A percentile compares a stretch with the other conserved stretches of the same genome.
These are phyloP conservation scores for Kwoniella shivajii DNA, from an alignment of 1,284 basidiomycete species.

Conservation along the genomic window DNA sequence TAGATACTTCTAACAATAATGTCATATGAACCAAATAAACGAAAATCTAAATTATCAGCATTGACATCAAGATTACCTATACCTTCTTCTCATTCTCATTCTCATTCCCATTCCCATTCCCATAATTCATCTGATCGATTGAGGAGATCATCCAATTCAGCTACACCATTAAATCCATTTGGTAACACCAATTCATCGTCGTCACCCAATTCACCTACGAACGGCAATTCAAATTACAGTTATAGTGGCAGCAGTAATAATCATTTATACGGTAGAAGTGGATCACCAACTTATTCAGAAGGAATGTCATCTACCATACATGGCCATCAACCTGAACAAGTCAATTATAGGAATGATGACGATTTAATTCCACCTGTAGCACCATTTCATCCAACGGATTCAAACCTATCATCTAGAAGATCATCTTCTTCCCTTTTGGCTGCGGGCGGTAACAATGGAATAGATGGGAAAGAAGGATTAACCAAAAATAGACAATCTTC, in stretches of 20 bases:
- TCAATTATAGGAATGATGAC: slow-evolving; percentile 29
- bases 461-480: slow-evolving; percentile 13
- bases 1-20: too few relatives aligned
- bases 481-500: slow-evolving; percentile 24
- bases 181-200: not conserved
- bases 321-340: slow-evolving; percentile 23
- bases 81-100: not conserved
- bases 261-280: not conserved
- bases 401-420: slow-evolving; percentile 20
- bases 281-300: slow-evolving; percentile 18
- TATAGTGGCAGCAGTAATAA: not conserved
- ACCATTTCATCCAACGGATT: slow-evolving; percentile 30
- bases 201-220: not conserved
- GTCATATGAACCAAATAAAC: slow-evolving; percentile 4
- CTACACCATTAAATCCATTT: slow-evolving; percentile 3
- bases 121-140: not conserved
- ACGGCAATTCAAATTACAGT: not conserved
- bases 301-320: slow-evolving; percentile 21
- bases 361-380: slow-evolving; percentile 34
- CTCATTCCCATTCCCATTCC: not conserved
- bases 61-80: slow-evolving; percentile 15
- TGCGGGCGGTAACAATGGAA: not conserved
- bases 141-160: slow-evolving; percentile 5
- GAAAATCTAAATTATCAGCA: slow-evolving; percentile 7
- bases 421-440: slow-evolving; percentile 24